Percentiles rank a stretch among this genome's conserved stretches.
These are phyloP conservation scores for Nectriaceae sp. DNA, from an alignment of 2,329 filamentous ascomycete species.

Conservation along the genomic window DNA sequence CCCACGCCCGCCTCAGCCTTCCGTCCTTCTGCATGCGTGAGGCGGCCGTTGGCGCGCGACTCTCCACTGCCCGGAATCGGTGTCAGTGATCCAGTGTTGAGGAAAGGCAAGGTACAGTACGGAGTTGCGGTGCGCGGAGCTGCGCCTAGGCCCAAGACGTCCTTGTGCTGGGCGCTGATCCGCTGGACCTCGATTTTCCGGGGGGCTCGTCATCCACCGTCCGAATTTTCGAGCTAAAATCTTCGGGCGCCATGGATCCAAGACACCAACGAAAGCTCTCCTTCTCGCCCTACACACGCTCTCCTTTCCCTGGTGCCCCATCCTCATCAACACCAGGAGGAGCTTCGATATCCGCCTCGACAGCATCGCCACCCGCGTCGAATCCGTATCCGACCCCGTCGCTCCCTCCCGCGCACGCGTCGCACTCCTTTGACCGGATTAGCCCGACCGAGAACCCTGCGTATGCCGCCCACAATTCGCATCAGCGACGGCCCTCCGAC, in stretches of 20 bases:
- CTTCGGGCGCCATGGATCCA: conserved; percentile 35
- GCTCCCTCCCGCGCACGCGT: conserved; percentile 20
- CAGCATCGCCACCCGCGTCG: conserved; percentile 3
- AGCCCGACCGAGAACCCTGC: conserved; percentile 29
- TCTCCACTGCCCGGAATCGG: too few relatives aligned
- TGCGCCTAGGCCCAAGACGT: neutral
- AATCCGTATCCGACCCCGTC: conserved; percentile 11
- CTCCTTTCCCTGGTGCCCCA: conserved; percentile 31
- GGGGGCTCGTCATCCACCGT: conserved; percentile 23
- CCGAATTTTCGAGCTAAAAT: conserved; percentile 38
- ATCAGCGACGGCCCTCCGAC: conserved; percentile 43
- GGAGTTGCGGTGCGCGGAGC: too few relatives aligned
- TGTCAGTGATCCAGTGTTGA: too few relatives aligned
- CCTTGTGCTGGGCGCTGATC: neutral
- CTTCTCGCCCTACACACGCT: conserved; percentile 33
- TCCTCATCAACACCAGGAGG: conserved; percentile 17
- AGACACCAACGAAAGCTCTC: conserved; percentile 35
- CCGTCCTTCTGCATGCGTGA: too few relatives aligned
- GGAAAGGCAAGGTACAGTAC: too few relatives aligned
- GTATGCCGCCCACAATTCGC: conserved; percentile 32
- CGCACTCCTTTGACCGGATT: conserved; percentile 19
- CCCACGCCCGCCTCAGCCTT: too few relatives aligned
- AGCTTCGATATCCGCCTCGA: conserved; percentile 10
- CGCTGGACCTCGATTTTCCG: conserved; percentile 25
- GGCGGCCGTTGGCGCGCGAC: too few relatives aligned